Evolutionary conservation across 768 basidiomycete genomes (phyloP).

Genomic region (Dendrothele bispora): DNA sequence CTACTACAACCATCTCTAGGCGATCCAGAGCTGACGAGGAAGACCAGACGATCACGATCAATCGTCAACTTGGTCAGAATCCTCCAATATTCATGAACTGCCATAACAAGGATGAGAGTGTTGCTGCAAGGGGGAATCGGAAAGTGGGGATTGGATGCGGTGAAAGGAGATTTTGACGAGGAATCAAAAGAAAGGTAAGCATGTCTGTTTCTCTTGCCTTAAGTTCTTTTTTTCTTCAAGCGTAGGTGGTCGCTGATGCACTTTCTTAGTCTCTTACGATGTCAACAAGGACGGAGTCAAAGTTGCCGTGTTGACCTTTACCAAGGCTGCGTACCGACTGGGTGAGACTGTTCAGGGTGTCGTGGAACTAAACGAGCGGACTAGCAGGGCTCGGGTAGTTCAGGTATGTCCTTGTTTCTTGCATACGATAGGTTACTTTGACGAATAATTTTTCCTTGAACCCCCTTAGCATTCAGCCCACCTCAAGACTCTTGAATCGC

Average conservation of each 20-base stretch:
- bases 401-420: no score
- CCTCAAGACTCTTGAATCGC: conserved; percentile 85
- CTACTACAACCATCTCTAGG: not conserved
- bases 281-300: conserved; percentile 90
- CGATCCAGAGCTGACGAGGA: conserved; percentile 15
- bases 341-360: conserved; percentile 92
- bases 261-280: conserved; percentile 83
- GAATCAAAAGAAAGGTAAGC: conserved; percentile 83
- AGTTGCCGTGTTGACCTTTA: conserved; percentile 89
- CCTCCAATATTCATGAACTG: conserved; percentile 47
- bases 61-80: no score
- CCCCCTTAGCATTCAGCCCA: conserved; percentile 73
- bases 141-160: conserved; percentile 49
- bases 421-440: no score
- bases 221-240: not conserved
- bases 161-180: conserved; percentile 86
- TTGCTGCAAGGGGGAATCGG: conserved; percentile 26
- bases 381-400: conserved; percentile 72
- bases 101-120: conserved; percentile 54
- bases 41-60: no score
- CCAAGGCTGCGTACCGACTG: conserved; percentile 87
- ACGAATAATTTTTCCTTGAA: no score
- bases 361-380: conserved; percentile 78
- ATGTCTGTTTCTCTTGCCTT: not conserved
- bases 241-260: not conserved